These are phyloP conservation scores for Suhomyces xylopsoci DNA, from an alignment of 805 yeast genomes.

Conservation along the genomic window DNA sequence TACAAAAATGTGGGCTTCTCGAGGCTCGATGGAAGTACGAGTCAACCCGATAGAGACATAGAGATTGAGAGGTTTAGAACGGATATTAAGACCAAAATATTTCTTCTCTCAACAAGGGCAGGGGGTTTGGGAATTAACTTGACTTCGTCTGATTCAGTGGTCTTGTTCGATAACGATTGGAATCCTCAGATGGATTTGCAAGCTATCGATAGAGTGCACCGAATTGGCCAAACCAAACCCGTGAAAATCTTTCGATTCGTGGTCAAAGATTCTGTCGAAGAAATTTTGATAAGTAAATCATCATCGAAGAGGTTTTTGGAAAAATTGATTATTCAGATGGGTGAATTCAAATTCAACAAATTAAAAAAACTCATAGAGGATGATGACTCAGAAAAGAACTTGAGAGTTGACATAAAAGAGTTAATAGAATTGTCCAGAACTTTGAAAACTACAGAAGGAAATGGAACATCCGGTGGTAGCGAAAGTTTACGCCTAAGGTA, in stretches of 20 bases:
- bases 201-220: slow-evolving; percentile 92
- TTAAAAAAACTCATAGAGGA: slow-evolving; percentile 20
- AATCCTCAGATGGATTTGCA: slow-evolving; percentile 96
- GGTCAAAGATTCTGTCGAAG: slow-evolving; percentile 78
- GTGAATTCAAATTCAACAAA: slow-evolving; percentile 33
- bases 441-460: not conserved
- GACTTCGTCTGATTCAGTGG: slow-evolving; percentile 84
- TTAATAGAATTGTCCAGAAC: slow-evolving; percentile 7
- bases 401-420: slow-evolving; percentile 12
- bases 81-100: slow-evolving; percentile 38
- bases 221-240: slow-evolving; percentile 87
- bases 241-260: slow-evolving; percentile 79
- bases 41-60: slow-evolving; percentile 61
- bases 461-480: slow-evolving; percentile 3
- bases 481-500: not conserved
- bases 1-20: slow-evolving; percentile 45
- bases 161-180: slow-evolving; percentile 92
- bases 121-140: slow-evolving; percentile 93
- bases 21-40: slow-evolving; percentile 74
- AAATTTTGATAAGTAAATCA: slow-evolving; percentile 73
- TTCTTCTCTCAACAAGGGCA: slow-evolving; percentile 84
- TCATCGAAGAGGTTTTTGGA: slow-evolving; percentile 78
- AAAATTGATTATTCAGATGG: slow-evolving; percentile 54
- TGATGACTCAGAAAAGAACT: slow-evolving; percentile 4
- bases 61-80: slow-evolving; percentile 54